phyloP scores from a whole-genome alignment of 2,329 filamentous ascomycete species.

The Clathrospora elynae region DNA sequence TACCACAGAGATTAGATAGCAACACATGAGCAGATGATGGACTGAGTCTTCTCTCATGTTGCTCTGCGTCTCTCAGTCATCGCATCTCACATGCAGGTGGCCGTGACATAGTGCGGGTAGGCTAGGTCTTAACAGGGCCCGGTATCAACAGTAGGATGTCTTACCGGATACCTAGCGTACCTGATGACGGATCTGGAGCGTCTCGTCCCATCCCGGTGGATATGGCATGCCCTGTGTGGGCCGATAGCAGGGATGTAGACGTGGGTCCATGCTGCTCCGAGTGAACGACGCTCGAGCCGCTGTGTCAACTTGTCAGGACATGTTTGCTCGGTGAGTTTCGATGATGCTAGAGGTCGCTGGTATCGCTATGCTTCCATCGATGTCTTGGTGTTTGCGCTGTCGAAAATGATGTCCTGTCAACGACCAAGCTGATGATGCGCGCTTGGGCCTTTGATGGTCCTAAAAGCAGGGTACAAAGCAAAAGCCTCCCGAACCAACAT shows the following conservation, averaged over 20 bases:
- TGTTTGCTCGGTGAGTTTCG: conserved; percentile 10
- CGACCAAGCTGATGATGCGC: too few relatives aligned
- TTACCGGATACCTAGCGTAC: conserved; percentile 13
- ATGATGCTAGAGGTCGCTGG: not conserved
- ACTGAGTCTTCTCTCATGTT: not conserved
- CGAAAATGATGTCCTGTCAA: too few relatives aligned
- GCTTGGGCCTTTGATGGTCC: conserved; percentile 8
- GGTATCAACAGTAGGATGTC: conserved; percentile 10
- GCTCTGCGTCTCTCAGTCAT: not conserved
- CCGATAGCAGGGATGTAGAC: conserved; percentile 20
- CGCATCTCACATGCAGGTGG: conserved; percentile 1
- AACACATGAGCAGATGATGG: not conserved
- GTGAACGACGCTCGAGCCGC: conserved; percentile 19
- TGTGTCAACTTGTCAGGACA: conserved; percentile 18
- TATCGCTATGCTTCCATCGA: not conserved
- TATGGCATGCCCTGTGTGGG: conserved; percentile 26
- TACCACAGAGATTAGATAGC: conserved; percentile 3
- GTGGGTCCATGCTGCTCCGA: conserved; percentile 19
- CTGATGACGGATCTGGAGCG: conserved; percentile 29
- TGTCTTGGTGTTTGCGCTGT: not conserved
- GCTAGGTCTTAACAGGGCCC: conserved; percentile 3
- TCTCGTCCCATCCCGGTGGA: conserved; percentile 16
- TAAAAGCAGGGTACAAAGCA: conserved; percentile 3
- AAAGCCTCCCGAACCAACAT: conserved; percentile 20
- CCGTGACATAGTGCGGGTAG: conserved; percentile 6